Percentiles rank a stretch among this genome's conserved stretches.
Conservation (phyloP, 2,329 filamentous ascomycete genomes). For the Neospermospora avenae region DNA sequence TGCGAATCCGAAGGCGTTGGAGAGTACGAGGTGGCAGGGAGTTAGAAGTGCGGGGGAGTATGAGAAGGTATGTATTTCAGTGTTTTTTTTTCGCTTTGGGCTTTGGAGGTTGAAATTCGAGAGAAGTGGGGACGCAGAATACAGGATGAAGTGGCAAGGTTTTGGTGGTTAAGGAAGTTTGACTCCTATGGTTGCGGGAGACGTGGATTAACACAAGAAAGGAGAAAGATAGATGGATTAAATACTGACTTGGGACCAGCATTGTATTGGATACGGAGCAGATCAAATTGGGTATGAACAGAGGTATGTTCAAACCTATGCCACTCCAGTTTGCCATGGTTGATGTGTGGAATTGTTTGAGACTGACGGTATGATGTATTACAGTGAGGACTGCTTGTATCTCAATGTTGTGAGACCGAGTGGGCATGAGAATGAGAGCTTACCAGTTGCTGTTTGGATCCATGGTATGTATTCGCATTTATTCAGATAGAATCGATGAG, state of each 20-base stretch:
- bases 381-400: conserved; percentile 49
- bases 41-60: conserved; percentile 16
- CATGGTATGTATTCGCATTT: conserved; percentile 38
- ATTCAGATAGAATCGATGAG: too few relatives aligned
- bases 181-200: too few relatives aligned
- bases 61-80: conserved; percentile 3
- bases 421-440: conserved; percentile 37
- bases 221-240: too few relatives aligned
- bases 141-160: too few relatives aligned
- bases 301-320: not conserved
- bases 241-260: not conserved
- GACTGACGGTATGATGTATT: not conserved
- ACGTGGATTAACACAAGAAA: too few relatives aligned
- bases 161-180: too few relatives aligned
- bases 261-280: conserved; percentile 19
- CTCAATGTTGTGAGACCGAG: conserved; percentile 52
- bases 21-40: conserved; percentile 18
- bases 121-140: too few relatives aligned
- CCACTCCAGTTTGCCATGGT: too few relatives aligned
- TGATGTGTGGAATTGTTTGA: not conserved
- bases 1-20: conserved; percentile 12
- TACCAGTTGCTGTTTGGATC: conserved; percentile 55
- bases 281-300: conserved; percentile 17
- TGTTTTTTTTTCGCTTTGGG: not conserved
- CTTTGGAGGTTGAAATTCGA: too few relatives aligned